These are phyloP conservation scores for Cyclanthera cordifolia DNA, from an alignment of 306 rosid species.

Conservation along the genomic window DNA sequence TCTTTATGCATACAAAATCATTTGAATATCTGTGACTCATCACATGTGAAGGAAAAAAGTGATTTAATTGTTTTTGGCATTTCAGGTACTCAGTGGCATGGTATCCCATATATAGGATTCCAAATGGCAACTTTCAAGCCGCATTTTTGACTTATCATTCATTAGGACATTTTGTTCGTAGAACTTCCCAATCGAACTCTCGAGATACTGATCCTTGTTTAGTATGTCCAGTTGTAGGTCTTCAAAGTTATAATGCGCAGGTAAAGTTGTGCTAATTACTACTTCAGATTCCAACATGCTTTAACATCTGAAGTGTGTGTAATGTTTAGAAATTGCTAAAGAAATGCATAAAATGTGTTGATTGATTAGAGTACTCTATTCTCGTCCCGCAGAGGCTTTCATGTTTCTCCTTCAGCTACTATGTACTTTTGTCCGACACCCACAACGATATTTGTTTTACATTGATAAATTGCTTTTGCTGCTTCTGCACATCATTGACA, in stretches of 20 bases:
- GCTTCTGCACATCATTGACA: not conserved
- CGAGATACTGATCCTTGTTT: constrained; percentile 25
- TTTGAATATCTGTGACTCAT: constrained; percentile 4
- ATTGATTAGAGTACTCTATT: not conserved
- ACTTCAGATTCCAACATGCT: not conserved
- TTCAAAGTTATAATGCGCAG: constrained; percentile 75
- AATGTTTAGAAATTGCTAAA: not conserved
- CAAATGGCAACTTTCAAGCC: constrained; percentile 65
- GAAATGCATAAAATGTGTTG: not conserved
- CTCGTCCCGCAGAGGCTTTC: too few relatives aligned
- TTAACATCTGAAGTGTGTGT: not conserved
- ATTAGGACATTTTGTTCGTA: constrained; percentile 49
- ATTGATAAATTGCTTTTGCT: not conserved
- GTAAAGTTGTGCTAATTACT: constrained; percentile 20
- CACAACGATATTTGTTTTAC: not conserved
- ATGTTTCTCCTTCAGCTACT: not conserved
- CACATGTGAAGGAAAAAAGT: constrained; percentile 14
- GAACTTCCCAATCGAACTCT: constrained; percentile 28
- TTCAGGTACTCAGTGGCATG: constrained; percentile 90
- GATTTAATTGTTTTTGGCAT: constrained; percentile 19
- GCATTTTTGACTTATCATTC: constrained; percentile 85
- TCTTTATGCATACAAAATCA: not conserved
- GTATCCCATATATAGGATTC: constrained; percentile 93
- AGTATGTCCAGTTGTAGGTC: constrained; percentile 75
- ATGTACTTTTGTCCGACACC: not conserved